Evolutionary conservation across 2,329 filamentous ascomycete genomes (phyloP).

Genomic region (Arachnomyces sp.): DNA sequence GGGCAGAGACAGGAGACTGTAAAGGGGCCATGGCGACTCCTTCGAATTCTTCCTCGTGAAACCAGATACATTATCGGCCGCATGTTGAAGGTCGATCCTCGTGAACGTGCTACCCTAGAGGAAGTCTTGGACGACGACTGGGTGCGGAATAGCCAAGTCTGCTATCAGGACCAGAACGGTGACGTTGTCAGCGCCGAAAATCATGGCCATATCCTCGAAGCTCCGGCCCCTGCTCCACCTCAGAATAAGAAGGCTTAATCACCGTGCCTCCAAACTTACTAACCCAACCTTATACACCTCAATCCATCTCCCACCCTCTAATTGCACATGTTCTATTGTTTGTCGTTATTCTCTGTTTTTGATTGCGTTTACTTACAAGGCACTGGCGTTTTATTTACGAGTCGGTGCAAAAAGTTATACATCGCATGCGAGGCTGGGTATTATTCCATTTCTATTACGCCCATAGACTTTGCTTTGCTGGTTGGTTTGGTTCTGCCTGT

Average conservation of each 20-base stretch:
- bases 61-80: slow-evolving; percentile 80
- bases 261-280: slow-evolving; percentile 10
- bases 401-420: no score
- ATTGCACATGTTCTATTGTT: no score
- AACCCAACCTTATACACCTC: neutral
- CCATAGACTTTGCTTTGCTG: neutral
- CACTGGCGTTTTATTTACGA: no score
- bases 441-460: no score
- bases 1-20: slow-evolving; percentile 60
- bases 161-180: slow-evolving; percentile 67
- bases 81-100: slow-evolving; percentile 86
- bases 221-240: slow-evolving; percentile 35
- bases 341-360: no score
- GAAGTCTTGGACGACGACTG: slow-evolving; percentile 84
- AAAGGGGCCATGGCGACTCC: slow-evolving; percentile 81
- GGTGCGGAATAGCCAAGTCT: slow-evolving; percentile 79
- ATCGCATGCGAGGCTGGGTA: no score
- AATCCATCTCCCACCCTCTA: no score
- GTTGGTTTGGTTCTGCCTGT: neutral
- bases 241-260: slow-evolving; percentile 27
- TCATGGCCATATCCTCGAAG: slow-evolving; percentile 80
- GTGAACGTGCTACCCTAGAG: slow-evolving; percentile 70
- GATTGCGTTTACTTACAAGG: no score
- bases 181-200: slow-evolving; percentile 62
- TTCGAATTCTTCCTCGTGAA: slow-evolving; percentile 80